Percentiles rank a stretch among this genome's conserved stretches.
Conservation (phyloP, 2,329 filamentous ascomycete species). For the Tolypocladium cylindrosporum region DNA sequence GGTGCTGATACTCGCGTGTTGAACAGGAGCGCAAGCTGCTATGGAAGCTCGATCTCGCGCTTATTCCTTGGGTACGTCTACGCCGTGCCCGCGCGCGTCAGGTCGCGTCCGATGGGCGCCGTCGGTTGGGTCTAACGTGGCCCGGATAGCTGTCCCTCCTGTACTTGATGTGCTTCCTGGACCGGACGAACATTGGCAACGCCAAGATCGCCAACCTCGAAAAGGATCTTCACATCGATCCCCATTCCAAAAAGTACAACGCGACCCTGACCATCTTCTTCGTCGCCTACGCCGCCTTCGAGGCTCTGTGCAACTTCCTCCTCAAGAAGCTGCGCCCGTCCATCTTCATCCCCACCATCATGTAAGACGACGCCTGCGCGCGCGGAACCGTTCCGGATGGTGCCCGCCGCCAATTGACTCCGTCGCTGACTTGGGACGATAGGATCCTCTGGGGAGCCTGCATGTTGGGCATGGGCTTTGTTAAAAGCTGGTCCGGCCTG, state of each 20-base stretch:
- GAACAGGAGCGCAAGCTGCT: constrained; percentile 50
- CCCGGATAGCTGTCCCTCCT: constrained; percentile 49
- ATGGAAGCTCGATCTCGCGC: constrained; percentile 48
- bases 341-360: constrained; percentile 73
- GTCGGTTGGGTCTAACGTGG: neutral
- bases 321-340: constrained; percentile 69
- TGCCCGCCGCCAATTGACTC: too few species aligned
- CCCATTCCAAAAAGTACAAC: constrained; percentile 55
- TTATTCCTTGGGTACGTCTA: constrained; percentile 47
- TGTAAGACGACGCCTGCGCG: constrained; percentile 35
- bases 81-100: neutral
- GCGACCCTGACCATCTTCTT: constrained; percentile 75
- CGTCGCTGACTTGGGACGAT: constrained; percentile 10
- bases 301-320: constrained; percentile 68
- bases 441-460: constrained; percentile 55
- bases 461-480: constrained; percentile 62
- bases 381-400: neutral
- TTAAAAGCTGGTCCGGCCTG: constrained; percentile 51
- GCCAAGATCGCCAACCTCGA: constrained; percentile 5
- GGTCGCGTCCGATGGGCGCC: neutral
- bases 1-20: neutral
- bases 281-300: constrained; percentile 72
- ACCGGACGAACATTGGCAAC: constrained; percentile 54
- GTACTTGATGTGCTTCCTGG: constrained; percentile 66
- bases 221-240: constrained; percentile 47